Conservation (phyloP, 768 basidiomycete genomes). For the Xerocomus brunneocitrinus region DNA sequence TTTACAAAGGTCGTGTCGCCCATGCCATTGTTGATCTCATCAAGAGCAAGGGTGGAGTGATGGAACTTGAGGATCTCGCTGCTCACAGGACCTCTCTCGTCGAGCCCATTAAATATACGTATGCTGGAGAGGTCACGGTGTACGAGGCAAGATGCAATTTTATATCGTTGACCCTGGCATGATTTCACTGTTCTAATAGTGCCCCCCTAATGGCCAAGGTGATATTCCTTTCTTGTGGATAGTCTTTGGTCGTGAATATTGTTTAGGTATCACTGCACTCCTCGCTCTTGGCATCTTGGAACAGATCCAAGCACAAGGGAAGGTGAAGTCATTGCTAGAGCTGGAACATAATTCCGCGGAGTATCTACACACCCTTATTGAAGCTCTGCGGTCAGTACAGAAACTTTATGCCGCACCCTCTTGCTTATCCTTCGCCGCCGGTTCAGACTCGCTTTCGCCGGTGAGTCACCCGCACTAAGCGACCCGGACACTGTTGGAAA, state of each 20-base stretch:
- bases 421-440: slow-evolving; percentile 1
- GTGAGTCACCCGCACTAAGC: slow-evolving; percentile 34
- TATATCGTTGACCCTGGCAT: background rate
- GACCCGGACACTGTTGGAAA: background rate
- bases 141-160: slow-evolving; percentile 64
- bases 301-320: slow-evolving; percentile 69
- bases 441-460: slow-evolving; percentile 66
- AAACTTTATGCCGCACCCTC: background rate
- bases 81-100: slow-evolving; percentile 74
- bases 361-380: slow-evolving; percentile 85
- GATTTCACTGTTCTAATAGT: slow-evolving; percentile 40
- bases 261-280: slow-evolving; percentile 78
- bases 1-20: slow-evolving; percentile 89
- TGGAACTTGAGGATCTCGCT: slow-evolving; percentile 94
- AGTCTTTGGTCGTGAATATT: background rate
- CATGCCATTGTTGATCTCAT: slow-evolving; percentile 86
- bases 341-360: slow-evolving; percentile 88
- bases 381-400: slow-evolving; percentile 64
- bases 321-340: slow-evolving; percentile 62
- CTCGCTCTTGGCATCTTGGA: slow-evolving; percentile 93
- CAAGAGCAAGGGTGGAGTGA: slow-evolving; percentile 82
- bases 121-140: slow-evolving; percentile 77
- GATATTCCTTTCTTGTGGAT: background rate
- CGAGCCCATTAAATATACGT: slow-evolving; percentile 89
- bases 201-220: slow-evolving; percentile 96